Percentiles rank a stretch among this genome's conserved stretches.
These are phyloP conservation scores for Peniophora sp. DNA, from an alignment of 1,284 basidiomycete genomes.

Conservation along the genomic window DNA sequence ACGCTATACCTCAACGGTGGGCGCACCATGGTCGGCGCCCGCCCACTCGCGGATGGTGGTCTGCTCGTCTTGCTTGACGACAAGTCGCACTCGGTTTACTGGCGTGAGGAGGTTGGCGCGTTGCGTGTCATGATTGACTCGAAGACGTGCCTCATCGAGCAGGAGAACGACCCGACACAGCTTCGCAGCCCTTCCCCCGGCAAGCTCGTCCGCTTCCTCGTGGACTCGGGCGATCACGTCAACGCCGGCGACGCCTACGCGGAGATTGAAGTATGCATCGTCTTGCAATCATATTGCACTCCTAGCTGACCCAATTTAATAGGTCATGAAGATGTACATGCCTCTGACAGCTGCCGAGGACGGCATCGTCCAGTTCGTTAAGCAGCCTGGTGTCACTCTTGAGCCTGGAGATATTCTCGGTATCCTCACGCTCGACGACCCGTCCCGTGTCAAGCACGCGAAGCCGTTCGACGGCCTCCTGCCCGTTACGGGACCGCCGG, in stretches of 20 bases:
- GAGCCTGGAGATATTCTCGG: constrained; percentile 98
- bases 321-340: constrained; percentile 99
- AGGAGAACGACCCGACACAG: constrained; percentile 99
- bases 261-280: constrained; percentile 72
- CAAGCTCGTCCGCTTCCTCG: constrained; percentile 91
- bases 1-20: constrained; percentile 96
- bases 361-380: constrained; percentile 94
- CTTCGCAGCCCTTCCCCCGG: constrained; percentile 94
- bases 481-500: constrained; percentile 79
- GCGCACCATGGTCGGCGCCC: constrained; percentile 81
- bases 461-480: constrained; percentile 96
- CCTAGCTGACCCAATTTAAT: too few relatives aligned
- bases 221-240: constrained; percentile 97
- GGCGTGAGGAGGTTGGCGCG: constrained; percentile 96
- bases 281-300: too few relatives aligned
- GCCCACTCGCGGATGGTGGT: constrained; percentile 92
- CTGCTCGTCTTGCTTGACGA: constrained; percentile 88
- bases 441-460: constrained; percentile 94
- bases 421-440: constrained; percentile 95
- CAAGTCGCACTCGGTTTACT: constrained; percentile 96
- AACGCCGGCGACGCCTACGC: constrained; percentile 95
- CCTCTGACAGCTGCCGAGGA: constrained; percentile 94
- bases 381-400: constrained; percentile 94
- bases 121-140: constrained; percentile 91
- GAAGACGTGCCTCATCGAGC: constrained; percentile 97